Evolutionary conservation across 116 monocot species (phyloP), one percentile per base, ranked within the genome.

Genomic region (Iris pallida): DNA sequence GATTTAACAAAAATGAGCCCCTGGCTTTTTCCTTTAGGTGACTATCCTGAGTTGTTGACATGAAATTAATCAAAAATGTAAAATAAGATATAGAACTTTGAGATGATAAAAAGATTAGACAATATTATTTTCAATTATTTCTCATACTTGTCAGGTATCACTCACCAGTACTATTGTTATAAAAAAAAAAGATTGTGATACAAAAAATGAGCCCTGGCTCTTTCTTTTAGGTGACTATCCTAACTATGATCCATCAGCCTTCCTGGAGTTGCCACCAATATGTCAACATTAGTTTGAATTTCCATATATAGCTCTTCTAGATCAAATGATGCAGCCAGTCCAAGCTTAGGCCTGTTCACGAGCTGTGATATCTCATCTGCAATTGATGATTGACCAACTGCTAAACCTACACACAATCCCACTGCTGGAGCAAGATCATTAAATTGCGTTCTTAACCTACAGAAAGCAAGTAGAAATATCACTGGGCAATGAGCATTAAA

Each of bases 351-450:
- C 20, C 64, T 90, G 55, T 74, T 74, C 43, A 97, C 79, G 18
- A 97, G 73, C 40, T 76, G 59, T 42, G 83, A 78, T 64, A 87
- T 83, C 78, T 92, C 97, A 78, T 90, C 87, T 56, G 80, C 87
- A 66, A 97, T 83, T 59, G 93, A 97, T 66, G 97, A 92, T 81
- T 97, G 97, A 58, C 97, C 93, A 43, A 98, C 83, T 45, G 97
- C 93, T 69, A 85, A 78, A 47, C 97, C 93, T 49, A 98, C 97
- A 66, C 55, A 19, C 66, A 98, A 72, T 9, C 93, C 93, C 19
- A 98, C 90, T 46, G 78, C 83, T 76, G 86, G 77, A 65, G 93
- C 97, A 78, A 98, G 77, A 72, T 78, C 81, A 72, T 73, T 76
- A 76, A 98, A 98, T 42, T n/a, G 93, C 90, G 57, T 85, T 70